Conservation (phyloP, 2,329 filamentous ascomycete genomes). For the Diaporthe amygdali region DNA sequence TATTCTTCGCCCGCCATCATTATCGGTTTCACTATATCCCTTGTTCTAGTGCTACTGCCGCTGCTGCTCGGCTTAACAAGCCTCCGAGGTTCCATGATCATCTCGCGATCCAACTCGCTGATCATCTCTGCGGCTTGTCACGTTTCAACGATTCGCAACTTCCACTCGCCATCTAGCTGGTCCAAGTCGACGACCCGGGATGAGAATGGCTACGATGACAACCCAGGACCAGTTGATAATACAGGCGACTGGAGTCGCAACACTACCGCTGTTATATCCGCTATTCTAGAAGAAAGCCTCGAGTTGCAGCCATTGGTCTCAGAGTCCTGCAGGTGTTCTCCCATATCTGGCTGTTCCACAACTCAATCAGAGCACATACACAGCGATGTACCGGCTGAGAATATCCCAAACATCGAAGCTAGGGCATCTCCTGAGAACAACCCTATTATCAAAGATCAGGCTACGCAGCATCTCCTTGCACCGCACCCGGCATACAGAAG, state of each 20-base stretch:
- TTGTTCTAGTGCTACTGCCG: background rate
- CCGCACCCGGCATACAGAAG: too few relatives aligned
- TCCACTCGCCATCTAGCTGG: background rate
- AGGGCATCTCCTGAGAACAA: too few relatives aligned
- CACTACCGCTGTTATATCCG: background rate
- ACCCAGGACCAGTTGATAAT: background rate
- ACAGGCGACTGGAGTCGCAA: background rate
- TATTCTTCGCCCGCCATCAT: background rate
- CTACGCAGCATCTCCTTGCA: too few relatives aligned
- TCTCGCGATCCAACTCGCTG: background rate
- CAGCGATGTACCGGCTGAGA: too few relatives aligned
- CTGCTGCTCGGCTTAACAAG: background rate
- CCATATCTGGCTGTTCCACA: background rate
- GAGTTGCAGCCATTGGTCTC: background rate
- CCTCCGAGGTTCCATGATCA: background rate
- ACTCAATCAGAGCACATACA: background rate
- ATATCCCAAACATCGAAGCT: background rate
- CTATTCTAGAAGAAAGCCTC: background rate
- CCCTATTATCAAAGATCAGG: too few relatives aligned
- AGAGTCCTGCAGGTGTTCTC: background rate
- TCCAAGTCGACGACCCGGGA: background rate
- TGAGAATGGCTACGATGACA: background rate
- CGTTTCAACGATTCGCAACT: background rate
- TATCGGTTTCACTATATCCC: background rate
- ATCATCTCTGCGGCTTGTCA: slow-evolving; percentile 3